A percentile compares a stretch with the other conserved stretches of the same genome.
Conservation (phyloP, 225 moss, liverwort and hornwort genomes). For the Pseudisothecium myosuroides region DNA sequence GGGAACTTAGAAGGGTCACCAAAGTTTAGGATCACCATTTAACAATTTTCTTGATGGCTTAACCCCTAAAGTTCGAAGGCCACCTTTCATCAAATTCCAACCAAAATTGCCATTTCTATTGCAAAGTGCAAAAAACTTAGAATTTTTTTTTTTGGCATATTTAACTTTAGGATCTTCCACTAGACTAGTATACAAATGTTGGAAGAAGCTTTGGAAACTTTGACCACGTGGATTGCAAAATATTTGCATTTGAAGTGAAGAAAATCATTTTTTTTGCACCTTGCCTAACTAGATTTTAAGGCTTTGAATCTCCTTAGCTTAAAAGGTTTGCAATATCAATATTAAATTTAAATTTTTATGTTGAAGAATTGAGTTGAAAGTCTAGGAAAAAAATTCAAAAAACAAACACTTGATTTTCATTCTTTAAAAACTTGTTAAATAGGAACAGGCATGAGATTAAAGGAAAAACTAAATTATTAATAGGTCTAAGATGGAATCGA, state of each 20-base stretch:
- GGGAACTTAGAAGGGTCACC: not conserved
- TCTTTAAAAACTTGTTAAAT: not conserved
- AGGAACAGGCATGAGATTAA: fast-evolving
- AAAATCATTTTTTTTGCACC: not conserved
- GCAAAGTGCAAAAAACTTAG: too few species aligned
- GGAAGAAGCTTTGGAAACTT: too few species aligned
- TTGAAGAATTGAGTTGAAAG: not conserved
- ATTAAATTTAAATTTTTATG: too few species aligned
- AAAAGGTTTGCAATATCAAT: not conserved
- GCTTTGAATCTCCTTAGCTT: not conserved
- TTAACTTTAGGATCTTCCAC: too few species aligned
- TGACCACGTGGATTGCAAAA: not conserved
- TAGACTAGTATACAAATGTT: too few species aligned
- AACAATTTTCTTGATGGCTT: not conserved
- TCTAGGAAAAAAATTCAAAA: too few species aligned
- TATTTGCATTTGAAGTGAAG: not conserved
- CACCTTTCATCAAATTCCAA: not conserved
- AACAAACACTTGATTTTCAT: not conserved
- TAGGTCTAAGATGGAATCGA: too few species aligned
- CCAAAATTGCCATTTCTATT: not conserved
- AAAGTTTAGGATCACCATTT: not conserved
- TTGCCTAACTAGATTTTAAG: not conserved
- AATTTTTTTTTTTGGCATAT: too few species aligned
- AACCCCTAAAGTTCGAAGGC: fast-evolving
- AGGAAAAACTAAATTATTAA: not conserved